Percentiles rank a stretch among this genome's conserved stretches.
These are phyloP conservation scores for Drechslerella coelobrocha DNA, from an alignment of 2,329 filamentous ascomycete genomes.

Conservation along the genomic window DNA sequence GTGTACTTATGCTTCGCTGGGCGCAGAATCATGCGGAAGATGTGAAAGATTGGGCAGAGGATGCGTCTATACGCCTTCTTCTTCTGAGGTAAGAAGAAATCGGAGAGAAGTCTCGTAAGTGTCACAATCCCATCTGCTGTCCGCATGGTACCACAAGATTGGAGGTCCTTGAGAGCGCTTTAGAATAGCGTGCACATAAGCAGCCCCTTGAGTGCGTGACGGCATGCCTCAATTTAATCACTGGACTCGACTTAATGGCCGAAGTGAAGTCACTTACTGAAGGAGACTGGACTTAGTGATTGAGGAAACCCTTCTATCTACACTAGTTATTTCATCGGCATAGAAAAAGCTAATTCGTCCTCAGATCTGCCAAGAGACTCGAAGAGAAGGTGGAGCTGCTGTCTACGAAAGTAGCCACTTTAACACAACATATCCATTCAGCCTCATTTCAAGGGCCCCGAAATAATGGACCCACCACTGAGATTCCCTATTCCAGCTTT, in stretches of 20 bases:
- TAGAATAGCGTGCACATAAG: slow-evolving; percentile 14
- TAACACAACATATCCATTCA: slow-evolving; percentile 18
- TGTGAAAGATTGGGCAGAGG: slow-evolving; percentile 21
- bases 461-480: slow-evolving; percentile 12
- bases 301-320: slow-evolving; percentile 11
- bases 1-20: slow-evolving; percentile 17
- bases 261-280: slow-evolving; percentile 14
- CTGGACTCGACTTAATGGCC: slow-evolving; percentile 14
- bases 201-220: slow-evolving; percentile 13
- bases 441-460: slow-evolving; percentile 16
- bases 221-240: slow-evolving; percentile 14
- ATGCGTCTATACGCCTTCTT: slow-evolving; percentile 10
- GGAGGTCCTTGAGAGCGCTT: slow-evolving; percentile 13
- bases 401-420: slow-evolving; percentile 18
- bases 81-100: slow-evolving; percentile 18
- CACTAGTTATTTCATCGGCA: slow-evolving; percentile 15
- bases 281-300: slow-evolving; percentile 13
- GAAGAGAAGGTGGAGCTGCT: slow-evolving; percentile 18
- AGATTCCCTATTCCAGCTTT: slow-evolving; percentile 19
- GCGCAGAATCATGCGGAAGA: slow-evolving; percentile 18
- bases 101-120: slow-evolving; percentile 17
- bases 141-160: slow-evolving; percentile 10
- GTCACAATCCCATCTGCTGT: slow-evolving; percentile 13
- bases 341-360: slow-evolving; percentile 15
- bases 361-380: slow-evolving; percentile 17